Percentiles rank a stretch among this genome's conserved stretches.
These are phyloP conservation scores for Paecilomyces dactylethromorphus DNA, from an alignment of 2,329 filamentous ascomycete genomes.

Conservation along the genomic window DNA sequence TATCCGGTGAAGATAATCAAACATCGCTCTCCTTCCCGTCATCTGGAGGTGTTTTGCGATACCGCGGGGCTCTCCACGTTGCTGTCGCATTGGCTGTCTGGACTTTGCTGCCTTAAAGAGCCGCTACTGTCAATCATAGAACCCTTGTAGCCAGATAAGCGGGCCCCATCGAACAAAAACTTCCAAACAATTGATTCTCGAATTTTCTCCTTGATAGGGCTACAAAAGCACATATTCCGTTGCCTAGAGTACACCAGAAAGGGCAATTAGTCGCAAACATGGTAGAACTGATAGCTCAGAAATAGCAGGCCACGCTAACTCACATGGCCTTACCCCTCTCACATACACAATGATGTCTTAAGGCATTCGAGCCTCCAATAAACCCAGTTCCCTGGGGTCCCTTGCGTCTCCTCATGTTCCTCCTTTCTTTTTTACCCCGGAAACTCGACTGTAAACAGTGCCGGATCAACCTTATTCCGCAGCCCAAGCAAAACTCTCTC, in stretches of 20 bases:
- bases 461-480: background rate
- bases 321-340: background rate
- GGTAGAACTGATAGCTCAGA: background rate
- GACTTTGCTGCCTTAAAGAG: background rate
- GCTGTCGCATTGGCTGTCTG: background rate
- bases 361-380: background rate
- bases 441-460: background rate
- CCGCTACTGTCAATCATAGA: background rate
- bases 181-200: background rate
- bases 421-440: background rate
- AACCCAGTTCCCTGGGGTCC: background rate
- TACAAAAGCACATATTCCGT: background rate
- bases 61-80: background rate
- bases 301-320: background rate
- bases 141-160: background rate
- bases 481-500: constrained; percentile 11
- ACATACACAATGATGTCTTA: background rate
- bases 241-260: background rate
- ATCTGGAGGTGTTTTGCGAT: too few relatives aligned
- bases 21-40: background rate
- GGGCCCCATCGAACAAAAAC: background rate
- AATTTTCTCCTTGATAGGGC: background rate
- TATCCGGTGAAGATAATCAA: background rate
- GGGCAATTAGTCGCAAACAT: background rate
- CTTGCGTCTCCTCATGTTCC: background rate